These are phyloP conservation scores for Amanita exitialis DNA, from an alignment of 768 basidiomycete species.

Conservation along the genomic window DNA sequence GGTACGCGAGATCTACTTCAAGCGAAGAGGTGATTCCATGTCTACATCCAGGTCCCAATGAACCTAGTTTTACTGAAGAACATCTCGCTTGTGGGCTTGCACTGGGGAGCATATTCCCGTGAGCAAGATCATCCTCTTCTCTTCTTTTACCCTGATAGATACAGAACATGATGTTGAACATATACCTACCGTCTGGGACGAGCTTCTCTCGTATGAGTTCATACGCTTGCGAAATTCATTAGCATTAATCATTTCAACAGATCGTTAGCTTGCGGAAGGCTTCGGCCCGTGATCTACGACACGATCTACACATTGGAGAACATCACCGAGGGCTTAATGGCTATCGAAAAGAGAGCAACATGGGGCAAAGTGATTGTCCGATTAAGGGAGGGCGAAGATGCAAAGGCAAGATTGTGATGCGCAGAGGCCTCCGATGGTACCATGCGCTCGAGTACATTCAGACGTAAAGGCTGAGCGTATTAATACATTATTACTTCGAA, in stretches of 20 bases:
- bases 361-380: conserved; percentile 86
- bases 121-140: conserved; percentile 16
- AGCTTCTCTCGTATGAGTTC: conserved; percentile 46
- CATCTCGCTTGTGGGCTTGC: conserved; percentile 71
- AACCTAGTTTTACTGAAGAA: conserved; percentile 82
- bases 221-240: neutral
- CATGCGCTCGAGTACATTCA: neutral
- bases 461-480: neutral
- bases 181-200: conserved; percentile 63
- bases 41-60: conserved; percentile 61
- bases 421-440: neutral
- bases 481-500: conserved; percentile 2
- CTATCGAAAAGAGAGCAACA: conserved; percentile 74
- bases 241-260: conserved; percentile 16
- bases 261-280: conserved; percentile 54
- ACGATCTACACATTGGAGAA: conserved; percentile 60
- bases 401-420: conserved; percentile 32
- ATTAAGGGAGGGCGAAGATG: conserved; percentile 38
- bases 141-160: neutral
- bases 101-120: conserved; percentile 81
- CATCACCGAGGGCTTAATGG: conserved; percentile 57
- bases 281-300: conserved; percentile 63
- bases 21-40: neutral
- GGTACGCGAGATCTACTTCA: conserved; percentile 23
- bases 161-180: conserved; percentile 57